phyloP scores from a whole-genome alignment of 129 eudicot species.

The Chrysanthemum lavandulifolium region DNA sequence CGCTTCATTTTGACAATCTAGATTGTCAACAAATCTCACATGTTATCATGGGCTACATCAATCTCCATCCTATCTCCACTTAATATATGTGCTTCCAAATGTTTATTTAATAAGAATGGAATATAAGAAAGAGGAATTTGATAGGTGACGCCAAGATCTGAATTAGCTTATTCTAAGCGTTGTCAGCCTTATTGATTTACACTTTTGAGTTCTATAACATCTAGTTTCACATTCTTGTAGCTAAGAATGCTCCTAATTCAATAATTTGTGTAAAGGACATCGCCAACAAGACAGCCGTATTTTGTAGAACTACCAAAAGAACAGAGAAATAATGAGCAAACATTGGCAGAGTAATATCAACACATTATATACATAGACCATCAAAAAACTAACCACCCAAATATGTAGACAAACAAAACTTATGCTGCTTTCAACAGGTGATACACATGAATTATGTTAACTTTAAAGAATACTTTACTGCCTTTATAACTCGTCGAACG shows the following conservation, averaged over 20 bases:
- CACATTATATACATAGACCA: not conserved
- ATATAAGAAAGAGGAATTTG: not conserved
- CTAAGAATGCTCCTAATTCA: constrained; percentile 4
- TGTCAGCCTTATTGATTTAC: too few relatives aligned
- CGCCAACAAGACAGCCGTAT: constrained; percentile 6
- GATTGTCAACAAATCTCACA: not conserved
- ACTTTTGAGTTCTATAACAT: too few relatives aligned
- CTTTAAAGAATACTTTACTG: not conserved
- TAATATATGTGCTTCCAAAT: not conserved
- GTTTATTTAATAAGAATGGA: not conserved
- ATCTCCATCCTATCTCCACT: constrained; percentile 5
- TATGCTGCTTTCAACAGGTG: constrained; percentile 1
- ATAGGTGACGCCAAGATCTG: constrained; percentile 1
- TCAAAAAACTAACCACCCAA: constrained; percentile 3
- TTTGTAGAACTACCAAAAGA: constrained; percentile 18
- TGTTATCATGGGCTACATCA: not conserved
- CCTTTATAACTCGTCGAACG: not conserved
- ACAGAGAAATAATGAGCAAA: not conserved
- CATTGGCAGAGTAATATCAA: not conserved
- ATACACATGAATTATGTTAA: not conserved
- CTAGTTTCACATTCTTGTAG: not conserved
- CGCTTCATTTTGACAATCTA: not conserved
- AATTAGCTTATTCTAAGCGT: not conserved
- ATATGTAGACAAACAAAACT: constrained; percentile 9
- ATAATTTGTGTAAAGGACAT: not conserved